Percentiles rank a stretch among this genome's conserved stretches.
These are phyloP conservation scores for Fonsecaea monophora DNA, from an alignment of 2,329 filamentous ascomycete species.

Conservation along the genomic window DNA sequence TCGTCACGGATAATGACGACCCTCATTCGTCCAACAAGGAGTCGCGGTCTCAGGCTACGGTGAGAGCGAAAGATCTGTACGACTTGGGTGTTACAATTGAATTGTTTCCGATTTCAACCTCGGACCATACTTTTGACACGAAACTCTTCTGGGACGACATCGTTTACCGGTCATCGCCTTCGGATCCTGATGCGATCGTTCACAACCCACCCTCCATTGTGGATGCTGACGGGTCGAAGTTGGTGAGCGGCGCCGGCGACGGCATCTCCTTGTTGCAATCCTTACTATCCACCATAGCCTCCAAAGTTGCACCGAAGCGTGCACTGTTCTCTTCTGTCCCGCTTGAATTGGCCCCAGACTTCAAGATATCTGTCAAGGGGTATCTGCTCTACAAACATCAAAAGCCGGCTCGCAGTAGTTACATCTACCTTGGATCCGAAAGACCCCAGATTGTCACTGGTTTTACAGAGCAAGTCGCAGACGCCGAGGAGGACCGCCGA, in stretches of 20 bases:
- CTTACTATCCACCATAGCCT: slow-evolving; percentile 85
- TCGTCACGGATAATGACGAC: slow-evolving; percentile 92
- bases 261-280: slow-evolving; percentile 80
- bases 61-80: slow-evolving; percentile 91
- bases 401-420: slow-evolving; percentile 79
- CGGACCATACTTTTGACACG: slow-evolving; percentile 76
- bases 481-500: slow-evolving; percentile 73
- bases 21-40: slow-evolving; percentile 77
- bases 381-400: slow-evolving; percentile 90
- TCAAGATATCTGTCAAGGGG: slow-evolving; percentile 90
- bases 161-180: slow-evolving; percentile 76
- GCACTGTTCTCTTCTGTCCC: slow-evolving; percentile 86
- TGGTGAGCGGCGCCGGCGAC: slow-evolving; percentile 71
- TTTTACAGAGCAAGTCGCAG: slow-evolving; percentile 73
- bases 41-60: slow-evolving; percentile 76
- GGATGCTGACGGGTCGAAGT: slow-evolving; percentile 53
- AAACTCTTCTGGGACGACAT: slow-evolving; percentile 96
- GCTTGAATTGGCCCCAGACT: slow-evolving; percentile 81
- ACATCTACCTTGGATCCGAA: slow-evolving; percentile 87
- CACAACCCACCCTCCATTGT: slow-evolving; percentile 50
- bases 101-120: slow-evolving; percentile 82
- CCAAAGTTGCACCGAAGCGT: slow-evolving; percentile 83
- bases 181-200: slow-evolving; percentile 71
- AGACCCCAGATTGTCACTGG: slow-evolving; percentile 78
- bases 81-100: slow-evolving; percentile 92